Base-by-base conservation (phyloP, 345 rosid genomes). In the Syzygium jambos region DNA sequence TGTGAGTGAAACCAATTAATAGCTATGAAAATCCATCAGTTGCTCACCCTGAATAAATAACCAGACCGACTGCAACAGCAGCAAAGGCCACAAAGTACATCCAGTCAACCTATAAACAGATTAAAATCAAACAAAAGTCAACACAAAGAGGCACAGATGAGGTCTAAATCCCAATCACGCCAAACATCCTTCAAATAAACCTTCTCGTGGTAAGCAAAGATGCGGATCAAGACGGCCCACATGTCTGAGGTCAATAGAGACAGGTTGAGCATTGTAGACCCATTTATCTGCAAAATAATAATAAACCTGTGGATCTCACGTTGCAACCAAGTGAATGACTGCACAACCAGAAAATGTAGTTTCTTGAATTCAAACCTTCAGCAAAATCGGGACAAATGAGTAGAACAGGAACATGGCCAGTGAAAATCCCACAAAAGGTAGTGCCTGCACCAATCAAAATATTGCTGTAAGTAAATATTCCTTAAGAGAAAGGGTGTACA, bases 211-310 rank as follows among this genome's bases (percentile, higher is more conserved):
- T 95, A 98, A 73, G 95, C 95, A 84, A 95, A 96, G 52, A 93
- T 93, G 83, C 99, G 98, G 89, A 98, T 98, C 78, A 96, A 7
- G 84, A 98, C 97, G 4, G 98, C 94, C 99, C 98, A 98, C 99
- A 98, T 96, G 88, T 98, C 98, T 59, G 99, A 93, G 68, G 99
- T 95, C 46, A 98, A 94, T 91, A 98, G 88, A 22, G 99, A 98
- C 89, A 98, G 93, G 89, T 92, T 98, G 85, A 98, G 93, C 99
- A 98, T 96, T 27, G 98, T 92, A n/a, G 99, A 89, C 13, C 99
- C 98, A 86, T 73, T 96, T 41, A 91, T 91, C 99, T 95, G 92
- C 90, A 85, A 85, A 54, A 30, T 27, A 11, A 78, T 11, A 63
- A 83, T 9, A 43, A 54, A 25, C 38, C 73, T n/a, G 21, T 73